Base-by-base conservation (phyloP, 192 early-diverging fungal genomes). In the Coemansia asiatica region DNA sequence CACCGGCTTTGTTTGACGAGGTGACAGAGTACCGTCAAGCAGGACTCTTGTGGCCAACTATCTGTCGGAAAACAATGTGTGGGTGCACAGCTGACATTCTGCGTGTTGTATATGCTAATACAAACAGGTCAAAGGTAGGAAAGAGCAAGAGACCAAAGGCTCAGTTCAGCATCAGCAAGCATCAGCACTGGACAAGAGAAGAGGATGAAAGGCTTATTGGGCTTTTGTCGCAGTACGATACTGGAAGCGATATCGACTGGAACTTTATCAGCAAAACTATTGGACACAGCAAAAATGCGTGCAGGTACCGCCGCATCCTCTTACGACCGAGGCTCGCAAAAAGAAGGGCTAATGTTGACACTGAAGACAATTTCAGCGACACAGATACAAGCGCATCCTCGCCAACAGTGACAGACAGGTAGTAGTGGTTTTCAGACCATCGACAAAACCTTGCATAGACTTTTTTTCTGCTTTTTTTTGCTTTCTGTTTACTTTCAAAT, bases 231-330 rank as follows among this genome's bases (percentile, higher is more conserved):
- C 61, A 61, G 33, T 79, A 69, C 31, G 61, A 36, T 44, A 56
- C 46, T 10, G 71, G 68, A 6, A 60, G 55, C 44, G 76, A 79
- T 40, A 56, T 79, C 8, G 76, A 79, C 62, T 79, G 76, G 76
- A 79, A 74, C 68, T 67, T 60, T 51, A 74, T 79, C 21, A 74
- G 71, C 71, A 70, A 69, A 27, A 64, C 71, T 2, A 69, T 74
- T 19, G 76, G 76, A 13, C 76, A 79, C 64, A 73, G 71, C 64
- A 79, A 79, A 29, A 79, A 79, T 36, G 71, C 76, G 5, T 79
- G 76, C 44, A 60, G 76, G 23, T 79, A 79, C 63, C 76, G 76
- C 23, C 68, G 76, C 2, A 79, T 79, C 54, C 60, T 69, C 15
- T 38, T 79, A 28, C 51, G 49, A 19, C 67, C 67, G 0, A 55